Evolutionary conservation across 805 yeast genomes (phyloP), one percentile per base, ranked within the genome.

Genomic region (Lachancea mirantina): DNA sequence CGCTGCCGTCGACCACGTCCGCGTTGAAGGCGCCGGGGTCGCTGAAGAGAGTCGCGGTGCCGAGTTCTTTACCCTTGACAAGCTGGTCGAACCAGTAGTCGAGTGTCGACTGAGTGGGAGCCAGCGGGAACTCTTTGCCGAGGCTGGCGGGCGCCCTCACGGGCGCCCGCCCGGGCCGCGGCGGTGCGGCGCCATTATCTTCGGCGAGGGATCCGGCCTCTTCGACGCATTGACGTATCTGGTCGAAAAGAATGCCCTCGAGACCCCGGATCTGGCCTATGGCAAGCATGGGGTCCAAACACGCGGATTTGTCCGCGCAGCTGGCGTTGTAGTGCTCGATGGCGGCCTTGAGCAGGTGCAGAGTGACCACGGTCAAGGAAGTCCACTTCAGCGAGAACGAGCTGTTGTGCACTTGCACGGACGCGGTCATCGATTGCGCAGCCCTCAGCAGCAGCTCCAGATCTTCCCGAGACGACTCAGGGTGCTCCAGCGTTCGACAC

Each of bases 311-410:
- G n/a, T 23, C 30, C 7, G 17, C 24, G 11, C 28, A 16, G n/a
- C 16, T 8, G 9, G 28, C 14, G n/a, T 28, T 19, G 32, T 23
- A 34, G 8, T 16, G 15, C 21, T 8, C 22, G 17, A 23, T 16
- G 20, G 27, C 32, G 8, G 20, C 21, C 14, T 28, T 27, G 20
- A 28, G 13, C 18, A 34, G 17, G 17, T 24, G 14, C 32, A 34
- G 15, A 14, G 23, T 11, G 10, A 23, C n/a, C 14, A 34, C 23
- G 6, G 29, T 20, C 10, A 34, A 14, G 2, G 19, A 18, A 16
- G 32, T 28, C 32, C 36, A 34, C 17, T 34, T 34, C 32, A 34
- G 21, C 9, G 28, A 15, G 23, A 17, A 23, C 2, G 11, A 9
- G n/a, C 24, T 34, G 19, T 25, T 19, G 15, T 34, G 27, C 6